Evolutionary conservation across 768 basidiomycete genomes (phyloP), one percentile per base, ranked within the genome.

Genomic region (Boletus sp.): DNA sequence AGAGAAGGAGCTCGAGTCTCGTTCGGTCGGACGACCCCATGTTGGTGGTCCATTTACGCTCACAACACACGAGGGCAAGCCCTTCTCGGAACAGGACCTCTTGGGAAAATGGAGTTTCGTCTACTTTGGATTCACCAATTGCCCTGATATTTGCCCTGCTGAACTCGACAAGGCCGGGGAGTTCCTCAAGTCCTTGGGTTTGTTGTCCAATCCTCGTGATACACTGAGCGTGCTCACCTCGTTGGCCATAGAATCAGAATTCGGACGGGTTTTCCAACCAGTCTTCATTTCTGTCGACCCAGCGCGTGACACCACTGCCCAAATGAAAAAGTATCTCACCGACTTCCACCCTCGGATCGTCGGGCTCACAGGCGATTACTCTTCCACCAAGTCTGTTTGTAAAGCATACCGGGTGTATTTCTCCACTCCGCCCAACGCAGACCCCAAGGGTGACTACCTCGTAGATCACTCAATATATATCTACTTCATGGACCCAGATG

Each of bases 81-180:
- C 81, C 0, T 98, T 93, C 73, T 88, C 93, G 2, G 87, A 98
- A 42, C 74, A 88, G 51, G 82, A 96, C 65, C 75, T 98, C 43
- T 71, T 88, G 25, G 95, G 94, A 34, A 89, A 90, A 74, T 98
- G 92, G 92, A 88, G 80, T n/a, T 74, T 92, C 55, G 80, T 91
- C 43, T 92, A 98, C 75, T 99, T 99, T 72, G 97, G 97, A n/a
- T 99, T 98, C 77, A 95, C 96, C 30, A 96, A 99, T 72, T 99
- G 97, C 72, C 96, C 97, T 7, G 97, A 99, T 72, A 98, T 99
- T 50, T 99, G 97, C 67, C 97, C 97, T 1, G 91, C 95, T 51
- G 96, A 98, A 73, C 79, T 99, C 29, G 97, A 99, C 76, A 98
- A 98, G 77, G 84, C 98, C 75, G 84, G 88, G 13, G 77, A 73